Conservation (phyloP, 164 flowering plant species). For the Magnolia officinalis region DNA sequence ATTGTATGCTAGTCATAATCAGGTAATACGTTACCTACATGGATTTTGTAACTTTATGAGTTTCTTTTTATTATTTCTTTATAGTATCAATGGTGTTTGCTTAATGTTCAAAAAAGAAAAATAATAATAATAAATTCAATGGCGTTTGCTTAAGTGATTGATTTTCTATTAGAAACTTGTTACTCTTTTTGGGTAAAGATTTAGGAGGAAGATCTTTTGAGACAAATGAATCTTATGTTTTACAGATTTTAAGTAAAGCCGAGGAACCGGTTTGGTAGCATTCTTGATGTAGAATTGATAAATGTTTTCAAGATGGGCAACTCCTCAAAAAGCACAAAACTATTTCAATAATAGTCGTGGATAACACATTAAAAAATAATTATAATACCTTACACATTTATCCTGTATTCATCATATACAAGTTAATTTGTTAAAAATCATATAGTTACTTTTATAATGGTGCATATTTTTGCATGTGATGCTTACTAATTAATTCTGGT, state of each 20-base stretch:
- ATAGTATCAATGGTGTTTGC: too few species aligned
- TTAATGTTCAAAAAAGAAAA: too few species aligned
- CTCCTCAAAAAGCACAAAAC: not conserved
- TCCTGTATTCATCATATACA: not conserved
- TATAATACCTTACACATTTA: not conserved
- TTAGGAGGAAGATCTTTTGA: not conserved
- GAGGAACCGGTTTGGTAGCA: not conserved
- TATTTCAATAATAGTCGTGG: not conserved
- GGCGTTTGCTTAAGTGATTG: too few species aligned
- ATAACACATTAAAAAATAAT: not conserved
- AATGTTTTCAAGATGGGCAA: not conserved
- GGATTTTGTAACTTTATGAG: not conserved
- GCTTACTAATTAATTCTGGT: not conserved
- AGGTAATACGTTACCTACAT: slow-evolving; percentile 42
- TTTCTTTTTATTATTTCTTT: not conserved
- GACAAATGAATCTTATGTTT: not conserved
- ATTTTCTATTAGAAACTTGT: not conserved
- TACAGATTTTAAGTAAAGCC: not conserved
- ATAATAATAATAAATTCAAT: too few species aligned
- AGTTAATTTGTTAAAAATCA: not conserved
- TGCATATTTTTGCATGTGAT: too few species aligned
- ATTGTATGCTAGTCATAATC: slow-evolving; percentile 90
- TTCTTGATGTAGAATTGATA: not conserved
- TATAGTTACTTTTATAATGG: not conserved
- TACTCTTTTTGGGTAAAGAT: not conserved